Conservation (phyloP, 2,329 filamentous ascomycete species). For the Paraconiothyrium sp. region DNA sequence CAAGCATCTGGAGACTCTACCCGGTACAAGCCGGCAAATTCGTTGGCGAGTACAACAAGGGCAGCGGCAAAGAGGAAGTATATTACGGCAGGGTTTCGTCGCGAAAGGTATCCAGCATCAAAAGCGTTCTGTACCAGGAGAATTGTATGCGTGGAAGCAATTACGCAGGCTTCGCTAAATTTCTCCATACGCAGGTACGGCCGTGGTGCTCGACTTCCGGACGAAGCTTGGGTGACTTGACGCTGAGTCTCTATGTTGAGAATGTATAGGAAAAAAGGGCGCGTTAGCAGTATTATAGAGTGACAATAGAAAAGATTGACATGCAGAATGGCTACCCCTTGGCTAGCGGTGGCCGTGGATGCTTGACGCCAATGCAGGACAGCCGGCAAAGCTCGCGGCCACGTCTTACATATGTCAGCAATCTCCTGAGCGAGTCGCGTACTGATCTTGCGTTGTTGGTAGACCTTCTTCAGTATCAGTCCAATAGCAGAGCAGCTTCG, state of each 20-base stretch:
- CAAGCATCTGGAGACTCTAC: slow-evolving; percentile 47
- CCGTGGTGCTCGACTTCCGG: slow-evolving; percentile 34
- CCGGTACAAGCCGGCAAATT: slow-evolving; percentile 49
- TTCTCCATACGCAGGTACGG: slow-evolving; percentile 58
- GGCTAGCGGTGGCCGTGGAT: slow-evolving; percentile 55
- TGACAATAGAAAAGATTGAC: slow-evolving; percentile 70
- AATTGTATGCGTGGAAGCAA: slow-evolving; percentile 53
- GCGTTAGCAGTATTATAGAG: slow-evolving; percentile 69
- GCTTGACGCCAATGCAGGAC: slow-evolving; percentile 63
- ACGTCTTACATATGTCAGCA: slow-evolving; percentile 62
- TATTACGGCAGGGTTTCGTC: slow-evolving; percentile 52
- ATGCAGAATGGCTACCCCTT: slow-evolving; percentile 69
- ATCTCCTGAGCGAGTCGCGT: slow-evolving; percentile 67
- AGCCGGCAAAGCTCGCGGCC: slow-evolving; percentile 60
- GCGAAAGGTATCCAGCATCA: slow-evolving; percentile 52
- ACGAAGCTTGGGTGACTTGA: slow-evolving; percentile 37
- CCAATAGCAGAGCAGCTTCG: slow-evolving; percentile 68
- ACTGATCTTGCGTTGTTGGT: slow-evolving; percentile 68
- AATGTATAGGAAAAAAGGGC: slow-evolving; percentile 71
- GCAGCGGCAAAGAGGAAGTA: slow-evolving; percentile 55
- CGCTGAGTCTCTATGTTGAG: slow-evolving; percentile 57
- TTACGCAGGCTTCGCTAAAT: slow-evolving; percentile 55
- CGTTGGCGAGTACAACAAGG: slow-evolving; percentile 52
- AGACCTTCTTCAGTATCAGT: slow-evolving; percentile 66
- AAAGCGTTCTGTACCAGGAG: slow-evolving; percentile 52